Evolutionary conservation across 768 basidiomycete genomes (phyloP), one percentile per base, ranked within the genome.

Genomic region (Phanerochaete carnosa): DNA sequence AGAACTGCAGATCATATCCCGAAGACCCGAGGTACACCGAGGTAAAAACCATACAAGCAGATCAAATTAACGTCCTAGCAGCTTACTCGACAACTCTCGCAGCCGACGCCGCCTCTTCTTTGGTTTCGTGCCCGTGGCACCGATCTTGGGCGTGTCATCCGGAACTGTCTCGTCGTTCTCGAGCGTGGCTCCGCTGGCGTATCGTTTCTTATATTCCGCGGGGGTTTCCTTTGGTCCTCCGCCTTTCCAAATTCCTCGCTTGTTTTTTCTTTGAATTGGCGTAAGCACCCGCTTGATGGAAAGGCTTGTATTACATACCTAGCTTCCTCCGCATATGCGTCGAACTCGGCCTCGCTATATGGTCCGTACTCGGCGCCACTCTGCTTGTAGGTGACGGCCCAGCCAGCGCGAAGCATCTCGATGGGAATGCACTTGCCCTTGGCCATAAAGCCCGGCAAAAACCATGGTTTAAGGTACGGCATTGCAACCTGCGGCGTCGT

Each of bases 371-470:
- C 90, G 16, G 90, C 93, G 2, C 90, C 90, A 9, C 82, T 78
- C 71, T 90, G 88, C 58, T 85, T 82, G 67, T 96, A 97, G 0
- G 83, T 87, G 0, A 83, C 82, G 0, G 77, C 94, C 78, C 86
- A 88, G 3, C 94, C 95, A 0, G 86, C 83, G 23, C 81, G 81
- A 1, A 96, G 74, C 93, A 96, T 94, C 65, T 92, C 86, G 2
- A 84, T 74, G 1, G 85, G 80, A 22, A 89, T 75, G 65, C 76
- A 76, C 63, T 76, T 82, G 0, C 83, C 83, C 6, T 71, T 73
- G 23, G 71, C 71, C 32, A 86, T 67, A 47, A 75, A 76, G 12
- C 76, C 74, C 0, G 87, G 89, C 8, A 89, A 71, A 5, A 89
- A 68, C 35, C 79, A 69, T 7, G 84, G 80, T n/a, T 81, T 67